Evolutionary conservation across 108 stramenopile species (phyloP).

Genomic region (Cyclotella distinguenda): DNA sequence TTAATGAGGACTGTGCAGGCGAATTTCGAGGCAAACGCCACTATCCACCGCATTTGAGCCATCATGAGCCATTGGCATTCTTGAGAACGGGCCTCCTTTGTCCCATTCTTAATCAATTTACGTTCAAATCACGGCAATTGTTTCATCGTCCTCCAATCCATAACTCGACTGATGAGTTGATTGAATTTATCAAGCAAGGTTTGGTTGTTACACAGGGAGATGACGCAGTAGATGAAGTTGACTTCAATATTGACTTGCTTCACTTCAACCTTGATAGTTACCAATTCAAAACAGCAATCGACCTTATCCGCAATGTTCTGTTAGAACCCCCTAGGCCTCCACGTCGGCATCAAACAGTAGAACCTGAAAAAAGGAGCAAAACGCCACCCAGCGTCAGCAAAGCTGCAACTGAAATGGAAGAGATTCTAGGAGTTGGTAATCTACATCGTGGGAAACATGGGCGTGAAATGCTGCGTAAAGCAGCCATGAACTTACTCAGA

Average conservation of each 20-base stretch:
- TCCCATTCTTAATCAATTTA: slow-evolving; percentile 48
- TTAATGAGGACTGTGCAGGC: background rate
- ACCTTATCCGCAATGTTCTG: slow-evolving; percentile 48
- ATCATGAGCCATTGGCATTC: slow-evolving; percentile 48
- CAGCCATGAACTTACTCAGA: slow-evolving; percentile 35
- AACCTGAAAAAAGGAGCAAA: background rate
- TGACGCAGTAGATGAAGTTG: slow-evolving; percentile 36
- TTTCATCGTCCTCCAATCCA: slow-evolving; percentile 51
- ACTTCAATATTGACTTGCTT: slow-evolving; percentile 45
- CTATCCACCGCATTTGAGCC: slow-evolving; percentile 34
- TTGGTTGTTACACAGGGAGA: slow-evolving; percentile 27
- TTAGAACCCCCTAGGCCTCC: slow-evolving; percentile 46
- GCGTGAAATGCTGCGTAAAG: slow-evolving; percentile 22
- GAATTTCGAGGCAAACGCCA: slow-evolving; percentile 6
- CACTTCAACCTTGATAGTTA: slow-evolving; percentile 46
- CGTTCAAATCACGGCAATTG: slow-evolving; percentile 47
- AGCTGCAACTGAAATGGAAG: slow-evolving; percentile 45
- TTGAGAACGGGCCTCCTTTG: slow-evolving; percentile 24
- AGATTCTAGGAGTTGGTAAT: slow-evolving; percentile 10
- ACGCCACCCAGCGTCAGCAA: slow-evolving; percentile 22
- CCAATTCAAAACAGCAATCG: slow-evolving; percentile 53
- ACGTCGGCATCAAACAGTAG: slow-evolving; percentile 12
- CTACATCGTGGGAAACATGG: slow-evolving; percentile 35
- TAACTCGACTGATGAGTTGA: slow-evolving; percentile 40
- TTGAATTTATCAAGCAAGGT: slow-evolving; percentile 36